Evolutionary conservation across 176 grass and related monocot species (phyloP).

Genomic region (Pontederia crassipes): DNA sequence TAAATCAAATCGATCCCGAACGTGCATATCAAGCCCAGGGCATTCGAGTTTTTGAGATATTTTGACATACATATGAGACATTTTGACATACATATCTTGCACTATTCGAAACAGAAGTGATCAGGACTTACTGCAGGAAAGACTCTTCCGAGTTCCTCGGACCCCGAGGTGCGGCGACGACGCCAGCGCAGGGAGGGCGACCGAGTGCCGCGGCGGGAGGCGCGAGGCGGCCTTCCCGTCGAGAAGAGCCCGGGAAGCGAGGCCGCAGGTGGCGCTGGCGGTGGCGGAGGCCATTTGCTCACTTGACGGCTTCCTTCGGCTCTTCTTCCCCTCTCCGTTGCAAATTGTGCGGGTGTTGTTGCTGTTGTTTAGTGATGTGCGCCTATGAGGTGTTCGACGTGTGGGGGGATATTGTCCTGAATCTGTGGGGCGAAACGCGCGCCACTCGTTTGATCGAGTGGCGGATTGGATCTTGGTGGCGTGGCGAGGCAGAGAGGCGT

Average conservation of each 20-base stretch:
- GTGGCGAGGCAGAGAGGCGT: neutral
- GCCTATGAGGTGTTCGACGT: too few relatives aligned
- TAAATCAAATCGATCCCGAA: too few relatives aligned
- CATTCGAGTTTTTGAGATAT: too few relatives aligned
- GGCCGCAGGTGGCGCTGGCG: conserved; percentile 6
- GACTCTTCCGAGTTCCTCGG: neutral
- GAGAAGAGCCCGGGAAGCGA: neutral
- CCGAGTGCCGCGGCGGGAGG: neutral
- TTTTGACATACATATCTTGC: too few relatives aligned
- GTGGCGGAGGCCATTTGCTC: neutral
- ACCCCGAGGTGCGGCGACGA: too few relatives aligned
- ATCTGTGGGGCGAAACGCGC: neutral
- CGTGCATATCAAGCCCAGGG: too few relatives aligned
- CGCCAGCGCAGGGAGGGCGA: neutral
- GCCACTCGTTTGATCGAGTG: neutral
- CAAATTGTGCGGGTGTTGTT: too few relatives aligned
- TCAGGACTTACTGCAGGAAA: neutral
- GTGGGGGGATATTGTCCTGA: neutral
- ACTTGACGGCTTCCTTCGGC: neutral
- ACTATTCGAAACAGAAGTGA: neutral
- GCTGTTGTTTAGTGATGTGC: neutral
- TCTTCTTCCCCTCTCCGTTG: neutral
- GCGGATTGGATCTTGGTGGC: too few relatives aligned
- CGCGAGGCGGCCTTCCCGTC: neutral
- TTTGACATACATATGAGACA: too few relatives aligned